phyloP scores from a whole-genome alignment of 2,329 filamentous ascomycete species.

The Endoconidiophora polonica region DNA sequence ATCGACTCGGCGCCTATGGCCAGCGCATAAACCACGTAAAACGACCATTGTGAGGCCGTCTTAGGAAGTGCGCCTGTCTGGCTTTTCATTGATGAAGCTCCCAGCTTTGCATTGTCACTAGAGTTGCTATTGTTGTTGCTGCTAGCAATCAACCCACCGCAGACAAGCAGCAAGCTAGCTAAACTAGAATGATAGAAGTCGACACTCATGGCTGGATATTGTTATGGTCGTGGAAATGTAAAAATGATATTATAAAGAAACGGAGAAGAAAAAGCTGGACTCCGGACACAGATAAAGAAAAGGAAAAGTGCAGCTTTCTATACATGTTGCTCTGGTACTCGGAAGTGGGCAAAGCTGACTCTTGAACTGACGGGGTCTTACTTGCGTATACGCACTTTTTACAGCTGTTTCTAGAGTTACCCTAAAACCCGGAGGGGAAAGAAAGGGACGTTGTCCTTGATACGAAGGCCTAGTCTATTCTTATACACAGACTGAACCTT shows the following conservation, averaged over 20 bases:
- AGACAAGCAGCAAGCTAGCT: slow-evolving; percentile 20
- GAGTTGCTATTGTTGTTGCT: neutral
- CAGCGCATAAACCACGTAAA: slow-evolving; percentile 29
- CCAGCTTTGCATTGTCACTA: neutral
- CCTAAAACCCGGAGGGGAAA: too few relatives aligned
- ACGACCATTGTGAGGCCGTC: slow-evolving; percentile 18
- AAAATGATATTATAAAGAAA: neutral
- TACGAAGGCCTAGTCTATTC: too few relatives aligned
- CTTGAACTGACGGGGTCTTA: neutral
- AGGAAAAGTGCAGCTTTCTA: neutral
- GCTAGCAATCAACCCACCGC: slow-evolving; percentile 16
- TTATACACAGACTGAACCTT: too few relatives aligned
- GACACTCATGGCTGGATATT: slow-evolving; percentile 14
- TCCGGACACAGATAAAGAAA: neutral
- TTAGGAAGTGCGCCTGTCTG: neutral
- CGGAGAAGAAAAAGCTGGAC: neutral
- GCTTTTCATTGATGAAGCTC: neutral
- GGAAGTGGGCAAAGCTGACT: too few relatives aligned
- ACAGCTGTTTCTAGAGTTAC: too few relatives aligned
- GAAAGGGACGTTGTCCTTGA: too few relatives aligned
- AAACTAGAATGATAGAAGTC: slow-evolving; percentile 23
- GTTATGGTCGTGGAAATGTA: neutral
- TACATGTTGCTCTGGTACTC: neutral
- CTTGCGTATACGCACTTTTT: too few relatives aligned
- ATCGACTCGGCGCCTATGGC: slow-evolving; percentile 36